A percentile compares a stretch with the other conserved stretches of the same genome.
Conservation (phyloP, 116 monocot species). For the Posidonia oceanica region DNA sequence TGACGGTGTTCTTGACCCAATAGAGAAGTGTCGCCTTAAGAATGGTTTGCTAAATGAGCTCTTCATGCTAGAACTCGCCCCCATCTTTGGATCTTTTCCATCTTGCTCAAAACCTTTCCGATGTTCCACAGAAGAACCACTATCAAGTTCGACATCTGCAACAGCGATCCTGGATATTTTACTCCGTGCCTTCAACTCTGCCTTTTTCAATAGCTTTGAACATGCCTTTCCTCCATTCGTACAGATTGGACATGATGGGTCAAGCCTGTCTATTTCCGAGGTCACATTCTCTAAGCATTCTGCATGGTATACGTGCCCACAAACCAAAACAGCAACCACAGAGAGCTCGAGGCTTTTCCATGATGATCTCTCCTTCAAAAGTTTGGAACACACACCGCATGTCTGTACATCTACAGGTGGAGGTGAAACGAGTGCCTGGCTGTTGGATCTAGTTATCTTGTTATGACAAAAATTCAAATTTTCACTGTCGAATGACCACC, state of each 20-base stretch:
- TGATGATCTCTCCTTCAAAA: constrained; percentile 48
- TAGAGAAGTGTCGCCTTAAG: constrained; percentile 63
- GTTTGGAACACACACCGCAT: constrained; percentile 71
- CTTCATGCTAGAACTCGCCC: constrained; percentile 45
- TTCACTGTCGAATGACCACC: constrained; percentile 64
- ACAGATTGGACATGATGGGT: constrained; percentile 77
- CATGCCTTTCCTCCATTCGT: constrained; percentile 33
- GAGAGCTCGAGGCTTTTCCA: constrained; percentile 48
- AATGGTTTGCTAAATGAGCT: constrained; percentile 41
- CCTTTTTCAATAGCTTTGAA: constrained; percentile 16
- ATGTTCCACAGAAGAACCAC: constrained; percentile 3
- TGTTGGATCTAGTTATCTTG: constrained; percentile 20
- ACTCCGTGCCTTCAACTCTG: constrained; percentile 25
- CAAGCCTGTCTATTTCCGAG: constrained; percentile 45
- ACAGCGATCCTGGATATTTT: constrained; percentile 45
- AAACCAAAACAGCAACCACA: constrained; percentile 61
- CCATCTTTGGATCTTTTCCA: constrained; percentile 25
- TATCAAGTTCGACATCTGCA: constrained; percentile 27
- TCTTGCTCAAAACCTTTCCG: constrained; percentile 10
- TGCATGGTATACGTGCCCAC: constrained; percentile 84
- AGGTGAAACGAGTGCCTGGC: background rate
- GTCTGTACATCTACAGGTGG: constrained; percentile 25
- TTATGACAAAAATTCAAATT: constrained; percentile 10
- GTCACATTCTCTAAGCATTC: constrained; percentile 87
- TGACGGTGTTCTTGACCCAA: constrained; percentile 26